Evolutionary conservation across 2,329 filamentous ascomycete genomes (phyloP).

Genomic region (Arthrobotrys iridis): DNA sequence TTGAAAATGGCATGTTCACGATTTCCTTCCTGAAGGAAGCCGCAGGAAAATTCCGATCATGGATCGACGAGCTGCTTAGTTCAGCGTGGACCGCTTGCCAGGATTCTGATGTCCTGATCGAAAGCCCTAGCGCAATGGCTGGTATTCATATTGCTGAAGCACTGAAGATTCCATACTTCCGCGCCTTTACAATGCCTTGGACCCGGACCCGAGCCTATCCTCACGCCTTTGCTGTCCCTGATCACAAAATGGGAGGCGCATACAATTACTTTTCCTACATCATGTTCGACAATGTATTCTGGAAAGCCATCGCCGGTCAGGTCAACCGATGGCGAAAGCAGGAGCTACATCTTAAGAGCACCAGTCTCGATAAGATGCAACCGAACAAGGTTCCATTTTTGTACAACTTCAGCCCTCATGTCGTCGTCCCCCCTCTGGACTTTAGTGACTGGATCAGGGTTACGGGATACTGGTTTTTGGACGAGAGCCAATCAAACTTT

Average conservation of each 20-base stretch:
- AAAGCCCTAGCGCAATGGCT: conserved; percentile 95
- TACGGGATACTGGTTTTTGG: conserved; percentile 97
- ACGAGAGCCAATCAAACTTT: conserved; percentile 74
- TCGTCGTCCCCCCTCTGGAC: conserved; percentile 92
- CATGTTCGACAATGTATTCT: conserved; percentile 96
- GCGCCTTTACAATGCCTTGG: conserved; percentile 99
- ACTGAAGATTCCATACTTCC: conserved; percentile 90
- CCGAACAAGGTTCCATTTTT: conserved; percentile 97
- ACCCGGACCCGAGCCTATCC: conserved; percentile 94
- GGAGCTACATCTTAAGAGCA: conserved; percentile 79
- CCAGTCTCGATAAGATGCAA: conserved; percentile 88
- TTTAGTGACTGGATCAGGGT: conserved; percentile 98
- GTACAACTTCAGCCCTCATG: conserved; percentile 94
- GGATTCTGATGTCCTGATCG: conserved; percentile 87
- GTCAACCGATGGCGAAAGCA: conserved; percentile 92
- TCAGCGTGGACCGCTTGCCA: conserved; percentile 87
- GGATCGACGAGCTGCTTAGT: conserved; percentile 86
- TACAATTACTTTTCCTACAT: conserved; percentile 97
- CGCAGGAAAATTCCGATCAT: conserved; percentile 71
- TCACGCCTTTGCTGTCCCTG: conserved; percentile 92
- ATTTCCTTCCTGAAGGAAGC: conserved; percentile 89
- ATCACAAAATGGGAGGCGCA: conserved; percentile 90
- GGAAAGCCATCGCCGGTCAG: conserved; percentile 90
- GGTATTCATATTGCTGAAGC: conserved; percentile 98
- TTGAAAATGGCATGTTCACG: conserved; percentile 97